Evolutionary conservation across 2,329 filamentous ascomycete genomes (phyloP).

Genomic region (Claviceps spartinae): DNA sequence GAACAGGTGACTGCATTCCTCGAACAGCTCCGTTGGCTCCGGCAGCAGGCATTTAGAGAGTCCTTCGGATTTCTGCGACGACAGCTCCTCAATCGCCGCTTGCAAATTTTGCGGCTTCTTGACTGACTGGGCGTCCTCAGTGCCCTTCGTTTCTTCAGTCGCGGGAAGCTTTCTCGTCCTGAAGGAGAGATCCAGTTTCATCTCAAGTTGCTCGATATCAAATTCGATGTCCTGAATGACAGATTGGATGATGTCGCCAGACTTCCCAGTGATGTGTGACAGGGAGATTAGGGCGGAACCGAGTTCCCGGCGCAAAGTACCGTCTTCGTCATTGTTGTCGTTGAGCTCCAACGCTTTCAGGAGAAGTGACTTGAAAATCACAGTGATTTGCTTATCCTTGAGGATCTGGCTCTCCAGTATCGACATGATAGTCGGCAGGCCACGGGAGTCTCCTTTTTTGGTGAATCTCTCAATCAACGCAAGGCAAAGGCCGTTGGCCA

Average conservation of each 20-base stretch:
- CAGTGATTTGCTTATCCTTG: conserved; percentile 47
- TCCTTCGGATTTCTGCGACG: conserved; percentile 18
- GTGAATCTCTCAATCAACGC: conserved; percentile 48
- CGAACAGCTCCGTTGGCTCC: conserved; percentile 38
- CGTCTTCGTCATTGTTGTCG: conserved; percentile 38
- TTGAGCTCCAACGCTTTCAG: conserved; percentile 44
- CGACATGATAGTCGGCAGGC: conserved; percentile 45
- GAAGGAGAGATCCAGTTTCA: conserved; percentile 59
- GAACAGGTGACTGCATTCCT: conserved; percentile 45
- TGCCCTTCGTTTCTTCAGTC: conserved; percentile 30
- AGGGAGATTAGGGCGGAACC: conserved; percentile 54
- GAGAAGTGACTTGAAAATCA: conserved; percentile 52
- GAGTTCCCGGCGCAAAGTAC: conserved; percentile 46
- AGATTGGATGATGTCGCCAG: conserved; percentile 51
- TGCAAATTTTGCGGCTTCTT: conserved; percentile 25
- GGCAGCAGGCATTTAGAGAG: conserved; percentile 40
- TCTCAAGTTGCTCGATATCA: conserved; percentile 62
- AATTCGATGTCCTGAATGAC: conserved; percentile 54
- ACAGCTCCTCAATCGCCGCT: conserved; percentile 25
- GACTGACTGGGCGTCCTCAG: conserved; percentile 14
- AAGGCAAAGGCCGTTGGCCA: conserved; percentile 59
- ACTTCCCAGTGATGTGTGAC: conserved; percentile 42
- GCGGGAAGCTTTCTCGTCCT: conserved; percentile 40
- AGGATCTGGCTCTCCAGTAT: conserved; percentile 48
- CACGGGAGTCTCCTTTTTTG: conserved; percentile 44